phyloP scores from a whole-genome alignment of 495 filamentous ascomycete genomes.

The Letharia lupina region DNA sequence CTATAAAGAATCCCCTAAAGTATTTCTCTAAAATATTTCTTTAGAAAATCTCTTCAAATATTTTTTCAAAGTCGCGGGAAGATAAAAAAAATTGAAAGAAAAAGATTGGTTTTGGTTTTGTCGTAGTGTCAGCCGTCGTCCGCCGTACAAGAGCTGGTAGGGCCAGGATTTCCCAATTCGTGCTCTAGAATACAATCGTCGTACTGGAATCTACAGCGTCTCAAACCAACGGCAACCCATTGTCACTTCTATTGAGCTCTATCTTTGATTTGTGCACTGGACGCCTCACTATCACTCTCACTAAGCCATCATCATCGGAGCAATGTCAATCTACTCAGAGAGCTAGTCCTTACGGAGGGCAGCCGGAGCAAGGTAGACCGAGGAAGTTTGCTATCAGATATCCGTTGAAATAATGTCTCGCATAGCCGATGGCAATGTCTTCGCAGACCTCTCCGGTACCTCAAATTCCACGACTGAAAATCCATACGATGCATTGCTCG shows the following conservation, averaged over 20 bases:
- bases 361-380: background rate
- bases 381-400: background rate
- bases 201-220: background rate
- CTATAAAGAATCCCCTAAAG: too few relatives aligned
- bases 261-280: background rate
- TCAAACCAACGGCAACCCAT: too few relatives aligned
- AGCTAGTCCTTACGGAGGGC: background rate
- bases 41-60: too few relatives aligned
- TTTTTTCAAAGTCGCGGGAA: too few relatives aligned
- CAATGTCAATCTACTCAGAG: background rate
- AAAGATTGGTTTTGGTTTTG: too few relatives aligned
- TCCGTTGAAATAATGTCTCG: slow-evolving; percentile 1
- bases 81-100: too few relatives aligned
- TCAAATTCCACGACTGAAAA: slow-evolving; percentile 34
- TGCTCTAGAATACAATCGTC: background rate
- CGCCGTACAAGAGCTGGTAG: too few relatives aligned
- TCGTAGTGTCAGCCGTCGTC: too few relatives aligned
- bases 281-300: background rate
- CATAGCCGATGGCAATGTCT: background rate
- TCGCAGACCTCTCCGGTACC: slow-evolving; percentile 1
- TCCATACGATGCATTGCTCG: slow-evolving; percentile 70
- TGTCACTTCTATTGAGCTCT: too few relatives aligned
- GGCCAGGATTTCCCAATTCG: too few relatives aligned
- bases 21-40: too few relatives aligned
- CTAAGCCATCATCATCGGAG: background rate